Conservation (phyloP, 2,329 filamentous ascomycete species). For the Raffaelea arxii region DNA sequence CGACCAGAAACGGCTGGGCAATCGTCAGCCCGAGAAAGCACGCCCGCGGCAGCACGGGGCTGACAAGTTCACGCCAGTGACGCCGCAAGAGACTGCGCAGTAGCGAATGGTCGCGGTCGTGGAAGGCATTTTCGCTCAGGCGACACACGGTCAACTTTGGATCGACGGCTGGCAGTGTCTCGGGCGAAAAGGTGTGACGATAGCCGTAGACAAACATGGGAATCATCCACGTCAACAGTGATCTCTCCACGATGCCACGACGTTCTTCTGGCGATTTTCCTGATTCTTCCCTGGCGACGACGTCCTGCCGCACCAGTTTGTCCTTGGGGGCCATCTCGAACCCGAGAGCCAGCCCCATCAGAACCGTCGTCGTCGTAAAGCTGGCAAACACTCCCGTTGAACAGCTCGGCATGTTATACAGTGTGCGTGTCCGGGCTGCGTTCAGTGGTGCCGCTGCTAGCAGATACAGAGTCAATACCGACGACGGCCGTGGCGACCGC, state of each 20-base stretch:
- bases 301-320: not conserved
- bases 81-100: not conserved
- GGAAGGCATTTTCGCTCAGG: not conserved
- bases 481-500: not conserved
- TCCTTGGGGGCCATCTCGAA: not conserved
- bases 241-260: not conserved
- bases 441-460: not conserved
- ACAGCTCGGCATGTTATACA: not conserved
- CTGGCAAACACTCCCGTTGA: not conserved
- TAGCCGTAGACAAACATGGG: not conserved
- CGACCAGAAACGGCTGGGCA: not conserved
- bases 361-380: not conserved
- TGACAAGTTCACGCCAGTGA: not conserved
- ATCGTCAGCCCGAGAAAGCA: not conserved
- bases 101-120: not conserved
- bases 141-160: not conserved
- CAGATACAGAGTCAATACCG: not conserved
- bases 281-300: not conserved
- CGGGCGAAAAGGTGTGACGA: not conserved
- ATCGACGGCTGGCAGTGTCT: not conserved
- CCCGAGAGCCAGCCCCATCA: not conserved
- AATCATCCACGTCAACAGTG: not conserved
- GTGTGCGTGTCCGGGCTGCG: not conserved
- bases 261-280: not conserved
- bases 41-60: not conserved